phyloP scores from a whole-genome alignment of 805 yeast species.

The Saccharomycopsis oosterbeekiorum region DNA sequence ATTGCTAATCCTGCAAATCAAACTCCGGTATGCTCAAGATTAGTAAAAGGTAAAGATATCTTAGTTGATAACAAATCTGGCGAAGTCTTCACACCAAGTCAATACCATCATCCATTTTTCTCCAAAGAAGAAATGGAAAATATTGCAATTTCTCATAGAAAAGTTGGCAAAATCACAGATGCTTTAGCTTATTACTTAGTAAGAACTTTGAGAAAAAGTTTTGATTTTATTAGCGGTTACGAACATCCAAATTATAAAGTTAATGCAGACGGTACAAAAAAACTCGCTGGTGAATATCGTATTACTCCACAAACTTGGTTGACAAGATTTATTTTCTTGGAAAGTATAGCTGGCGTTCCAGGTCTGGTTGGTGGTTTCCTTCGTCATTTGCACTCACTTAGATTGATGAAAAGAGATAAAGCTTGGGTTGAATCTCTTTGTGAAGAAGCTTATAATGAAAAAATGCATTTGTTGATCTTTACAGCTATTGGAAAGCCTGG shows the following conservation, averaged over 20 bases:
- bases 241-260: slow-evolving; percentile 37
- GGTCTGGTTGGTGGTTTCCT: slow-evolving; percentile 69
- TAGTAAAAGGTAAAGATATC: slow-evolving; percentile 3
- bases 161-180: slow-evolving; percentile 39
- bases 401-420: slow-evolving; percentile 54
- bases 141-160: slow-evolving; percentile 43
- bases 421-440: slow-evolving; percentile 68
- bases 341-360: slow-evolving; percentile 72
- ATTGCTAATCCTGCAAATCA: not conserved
- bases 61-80: slow-evolving; percentile 6
- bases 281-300: slow-evolving; percentile 29
- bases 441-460: slow-evolving; percentile 70
- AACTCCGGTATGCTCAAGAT: not conserved
- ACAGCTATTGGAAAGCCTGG: slow-evolving; percentile 57
- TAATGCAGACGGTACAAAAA: slow-evolving; percentile 24
- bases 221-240: slow-evolving; percentile 59
- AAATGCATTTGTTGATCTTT: slow-evolving; percentile 67
- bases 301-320: slow-evolving; percentile 62
- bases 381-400: slow-evolving; percentile 54
- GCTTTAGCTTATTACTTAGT: slow-evolving; percentile 41
- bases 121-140: slow-evolving; percentile 29
- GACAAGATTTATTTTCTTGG: slow-evolving; percentile 51
- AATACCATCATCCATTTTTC: slow-evolving; percentile 37
- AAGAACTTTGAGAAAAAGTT: slow-evolving; percentile 35
- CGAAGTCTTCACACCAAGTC: slow-evolving; percentile 22